These are phyloP conservation scores for Cercospora brassicicola DNA, from an alignment of 2,329 filamentous ascomycete genomes.

Conservation along the genomic window DNA sequence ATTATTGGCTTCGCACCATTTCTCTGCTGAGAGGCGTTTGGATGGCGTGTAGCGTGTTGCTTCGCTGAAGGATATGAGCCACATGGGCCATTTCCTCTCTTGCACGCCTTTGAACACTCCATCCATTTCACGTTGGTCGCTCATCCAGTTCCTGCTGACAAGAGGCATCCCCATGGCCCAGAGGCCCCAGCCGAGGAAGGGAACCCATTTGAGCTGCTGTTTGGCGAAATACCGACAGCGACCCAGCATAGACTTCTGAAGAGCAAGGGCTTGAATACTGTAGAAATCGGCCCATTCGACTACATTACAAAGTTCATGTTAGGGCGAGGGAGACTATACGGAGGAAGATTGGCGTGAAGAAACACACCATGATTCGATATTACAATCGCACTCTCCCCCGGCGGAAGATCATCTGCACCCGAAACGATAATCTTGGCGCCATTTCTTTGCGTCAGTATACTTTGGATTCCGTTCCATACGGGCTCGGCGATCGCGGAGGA, in stretches of 20 bases:
- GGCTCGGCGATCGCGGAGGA: constrained; percentile 58
- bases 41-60: constrained; percentile 59
- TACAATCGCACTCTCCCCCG: constrained; percentile 60
- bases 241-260: constrained; percentile 59
- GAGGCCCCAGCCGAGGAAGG: constrained; percentile 63
- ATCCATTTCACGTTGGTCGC: constrained; percentile 58
- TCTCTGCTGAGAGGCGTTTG: constrained; percentile 54
- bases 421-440: constrained; percentile 56
- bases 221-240: constrained; percentile 64
- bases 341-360: not conserved
- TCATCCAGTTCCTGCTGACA: constrained; percentile 61
- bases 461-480: constrained; percentile 60
- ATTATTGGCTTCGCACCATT: constrained; percentile 55
- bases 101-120: constrained; percentile 59
- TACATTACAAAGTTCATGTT: not conserved
- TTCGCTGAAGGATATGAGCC: constrained; percentile 66
- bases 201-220: constrained; percentile 58
- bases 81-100: constrained; percentile 56
- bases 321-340: not conserved
- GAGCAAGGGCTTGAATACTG: constrained; percentile 61
- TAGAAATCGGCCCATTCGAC: constrained; percentile 65
- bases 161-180: constrained; percentile 67
- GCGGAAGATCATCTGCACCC: constrained; percentile 52
- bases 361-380: constrained; percentile 54
- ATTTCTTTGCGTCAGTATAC: constrained; percentile 57